Evolutionary conservation across 345 rosid genomes (phyloP).

Genomic region (Eucalyptus camaldulensis): DNA sequence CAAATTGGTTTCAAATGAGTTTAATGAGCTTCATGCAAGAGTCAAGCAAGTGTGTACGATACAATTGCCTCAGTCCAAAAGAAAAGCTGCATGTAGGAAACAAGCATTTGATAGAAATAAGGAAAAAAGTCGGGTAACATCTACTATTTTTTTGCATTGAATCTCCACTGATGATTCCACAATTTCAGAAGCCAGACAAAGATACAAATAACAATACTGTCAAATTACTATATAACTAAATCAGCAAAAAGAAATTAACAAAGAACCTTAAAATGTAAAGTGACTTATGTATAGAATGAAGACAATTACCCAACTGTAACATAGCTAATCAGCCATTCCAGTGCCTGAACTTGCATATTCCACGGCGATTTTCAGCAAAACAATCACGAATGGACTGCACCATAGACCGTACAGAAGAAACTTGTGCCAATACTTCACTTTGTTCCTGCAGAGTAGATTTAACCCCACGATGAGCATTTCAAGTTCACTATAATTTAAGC

Average conservation of each 20-base stretch:
- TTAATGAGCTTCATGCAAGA: neutral
- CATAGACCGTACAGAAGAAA: conserved; percentile 50
- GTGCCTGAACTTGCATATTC: conserved; percentile 76
- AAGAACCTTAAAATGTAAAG: neutral
- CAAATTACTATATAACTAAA: neutral
- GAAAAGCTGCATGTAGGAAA: neutral
- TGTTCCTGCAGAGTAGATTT: conserved; percentile 32
- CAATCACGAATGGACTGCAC: conserved; percentile 70
- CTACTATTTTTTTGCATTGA: neutral
- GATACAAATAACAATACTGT: neutral
- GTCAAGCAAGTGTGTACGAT: neutral
- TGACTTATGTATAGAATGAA: neutral
- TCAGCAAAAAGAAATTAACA: neutral
- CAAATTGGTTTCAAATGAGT: neutral
- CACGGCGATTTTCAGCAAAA: conserved; percentile 61
- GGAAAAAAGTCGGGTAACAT: neutral
- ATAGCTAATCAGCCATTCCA: conserved; percentile 24
- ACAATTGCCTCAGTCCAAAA: neutral
- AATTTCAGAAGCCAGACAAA: neutral
- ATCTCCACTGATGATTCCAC: neutral
- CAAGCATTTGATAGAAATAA: neutral
- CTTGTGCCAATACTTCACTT: conserved; percentile 26
- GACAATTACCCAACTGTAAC: neutral
- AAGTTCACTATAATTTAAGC: neutral
- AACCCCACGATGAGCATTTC: neutral